Evolutionary conservation across 805 yeast genomes (phyloP), one percentile per base, ranked within the genome.

Genomic region (Ogataea pini): DNA sequence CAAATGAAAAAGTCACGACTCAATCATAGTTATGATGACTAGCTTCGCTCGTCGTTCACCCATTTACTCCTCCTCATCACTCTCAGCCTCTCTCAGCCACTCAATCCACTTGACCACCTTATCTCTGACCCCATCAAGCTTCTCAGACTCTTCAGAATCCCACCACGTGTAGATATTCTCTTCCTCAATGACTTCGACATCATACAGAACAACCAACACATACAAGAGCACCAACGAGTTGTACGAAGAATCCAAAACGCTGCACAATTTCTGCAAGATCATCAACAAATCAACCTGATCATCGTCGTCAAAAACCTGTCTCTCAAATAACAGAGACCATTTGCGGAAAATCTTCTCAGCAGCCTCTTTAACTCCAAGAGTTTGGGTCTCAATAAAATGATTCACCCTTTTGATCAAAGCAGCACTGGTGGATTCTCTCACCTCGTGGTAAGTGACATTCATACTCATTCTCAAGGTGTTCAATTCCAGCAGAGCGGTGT

Each of bases 391-490:
- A 32, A 90, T 79, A 59, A 86, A 85, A 56, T 89, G 89, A 44
- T 80, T 75, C 10, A 88, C 80, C 60, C 94, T 78, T 36, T 73
- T 72, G 37, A 89, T 59, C 60, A 94, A 72, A 0, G 97, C 94
- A 32, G 75, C 74, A 29, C 82, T 72, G 0, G 96, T 89, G 4
- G 96, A 96, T 25, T 72, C 68, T 63, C 97, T 80, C 12, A 94
- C 97, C 62, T 91, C 96, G 60, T 89, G 95, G 67, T 94, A 92
- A 0, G 94, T 79, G 14, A 90, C 99, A 65, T 94, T 89, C 94
- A 91, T 86, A 60, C 97, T 89, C 99, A 94, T 92, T 70, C 98
- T 79, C 62, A 94, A 76, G 0, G 99, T 94, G 65, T 92, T 92
- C 60, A 94, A 78, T 70, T 94, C 99, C 50, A 94, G 72, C 54